Percentiles rank a stretch among this genome's conserved stretches.
Conservation (phyloP, 2,329 filamentous ascomycete species). For the Coniochaeta hoffmannii region DNA sequence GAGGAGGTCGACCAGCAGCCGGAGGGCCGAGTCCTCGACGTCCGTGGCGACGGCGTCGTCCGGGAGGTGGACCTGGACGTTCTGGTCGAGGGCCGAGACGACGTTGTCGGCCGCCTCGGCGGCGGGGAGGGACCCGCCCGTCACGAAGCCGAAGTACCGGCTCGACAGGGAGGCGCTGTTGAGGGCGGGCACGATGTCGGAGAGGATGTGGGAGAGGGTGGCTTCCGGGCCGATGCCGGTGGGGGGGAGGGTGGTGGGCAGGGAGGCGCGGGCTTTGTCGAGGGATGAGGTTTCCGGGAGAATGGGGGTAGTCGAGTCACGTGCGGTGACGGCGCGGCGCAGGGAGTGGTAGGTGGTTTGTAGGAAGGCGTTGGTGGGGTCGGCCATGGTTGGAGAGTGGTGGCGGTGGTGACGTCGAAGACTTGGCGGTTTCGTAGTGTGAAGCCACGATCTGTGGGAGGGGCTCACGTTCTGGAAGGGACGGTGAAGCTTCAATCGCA, state of each 20-base stretch:
- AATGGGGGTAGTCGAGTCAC: neutral
- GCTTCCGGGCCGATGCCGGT: conserved; percentile 17
- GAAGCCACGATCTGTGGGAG: neutral
- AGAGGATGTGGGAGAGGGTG: conserved; percentile 35
- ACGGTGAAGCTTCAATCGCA: neutral
- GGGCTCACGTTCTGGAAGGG: neutral
- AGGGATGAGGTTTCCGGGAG: conserved; percentile 18
- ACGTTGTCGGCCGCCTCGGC: conserved; percentile 78
- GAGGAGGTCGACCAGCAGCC: conserved; percentile 62
- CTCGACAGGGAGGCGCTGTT: conserved; percentile 57
- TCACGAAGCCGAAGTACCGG: conserved; percentile 85
- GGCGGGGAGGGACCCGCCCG: conserved; percentile 70
- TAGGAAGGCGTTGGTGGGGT: neutral
- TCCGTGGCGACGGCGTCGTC: conserved; percentile 67
- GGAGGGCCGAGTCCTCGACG: conserved; percentile 66
- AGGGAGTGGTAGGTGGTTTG: neutral
- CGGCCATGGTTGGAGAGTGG: neutral
- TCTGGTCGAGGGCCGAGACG: conserved; percentile 77
- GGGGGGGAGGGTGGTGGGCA: conserved; percentile 29
- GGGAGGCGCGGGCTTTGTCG: conserved; percentile 27
- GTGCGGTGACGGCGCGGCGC: neutral
- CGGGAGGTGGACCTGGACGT: conserved; percentile 74
- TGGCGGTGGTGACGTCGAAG: neutral
- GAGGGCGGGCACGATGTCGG: conserved; percentile 49
- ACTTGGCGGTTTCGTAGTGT: neutral